These are phyloP conservation scores for Mycena haematopus DNA, from an alignment of 768 basidiomycete genomes.

Conservation along the genomic window DNA sequence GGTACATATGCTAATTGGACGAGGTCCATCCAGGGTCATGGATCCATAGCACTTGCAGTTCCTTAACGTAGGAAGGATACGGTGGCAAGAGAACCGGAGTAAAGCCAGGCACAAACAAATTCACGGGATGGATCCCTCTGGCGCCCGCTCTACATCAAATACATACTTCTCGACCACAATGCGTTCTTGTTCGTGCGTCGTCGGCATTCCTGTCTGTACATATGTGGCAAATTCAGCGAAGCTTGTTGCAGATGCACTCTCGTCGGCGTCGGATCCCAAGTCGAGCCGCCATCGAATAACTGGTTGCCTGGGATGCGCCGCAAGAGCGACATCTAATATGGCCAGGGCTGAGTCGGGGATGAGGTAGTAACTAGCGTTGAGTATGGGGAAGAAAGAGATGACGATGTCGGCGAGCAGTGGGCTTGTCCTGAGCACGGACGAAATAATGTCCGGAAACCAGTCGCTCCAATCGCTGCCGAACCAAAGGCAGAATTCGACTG, in stretches of 20 bases:
- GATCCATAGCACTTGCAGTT: no score
- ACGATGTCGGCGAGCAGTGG: not conserved
- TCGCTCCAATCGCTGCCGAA: not conserved
- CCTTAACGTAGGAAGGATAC: no score
- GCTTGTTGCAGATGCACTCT: not conserved
- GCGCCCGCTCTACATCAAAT: no score
- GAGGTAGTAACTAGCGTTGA: not conserved
- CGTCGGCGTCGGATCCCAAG: not conserved
- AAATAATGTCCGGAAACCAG: not conserved
- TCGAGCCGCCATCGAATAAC: not conserved
- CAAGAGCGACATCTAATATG: not conserved
- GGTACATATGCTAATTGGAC: no score
- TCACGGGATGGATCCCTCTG: no score
- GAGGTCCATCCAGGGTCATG: no score
- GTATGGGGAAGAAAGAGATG: not conserved
- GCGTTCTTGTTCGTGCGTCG: not conserved
- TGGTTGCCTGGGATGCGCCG: not conserved
- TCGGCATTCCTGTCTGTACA: not conserved
- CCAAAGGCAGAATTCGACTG: not conserved
- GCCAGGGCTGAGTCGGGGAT: not conserved
- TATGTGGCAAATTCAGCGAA: not conserved
- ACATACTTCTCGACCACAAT: no score
- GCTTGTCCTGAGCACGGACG: not conserved
- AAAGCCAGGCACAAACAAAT: no score
- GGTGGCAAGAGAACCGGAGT: no score